Conservation (phyloP, 176 grass and related monocot genomes). For the Oropetium thomaeum region DNA sequence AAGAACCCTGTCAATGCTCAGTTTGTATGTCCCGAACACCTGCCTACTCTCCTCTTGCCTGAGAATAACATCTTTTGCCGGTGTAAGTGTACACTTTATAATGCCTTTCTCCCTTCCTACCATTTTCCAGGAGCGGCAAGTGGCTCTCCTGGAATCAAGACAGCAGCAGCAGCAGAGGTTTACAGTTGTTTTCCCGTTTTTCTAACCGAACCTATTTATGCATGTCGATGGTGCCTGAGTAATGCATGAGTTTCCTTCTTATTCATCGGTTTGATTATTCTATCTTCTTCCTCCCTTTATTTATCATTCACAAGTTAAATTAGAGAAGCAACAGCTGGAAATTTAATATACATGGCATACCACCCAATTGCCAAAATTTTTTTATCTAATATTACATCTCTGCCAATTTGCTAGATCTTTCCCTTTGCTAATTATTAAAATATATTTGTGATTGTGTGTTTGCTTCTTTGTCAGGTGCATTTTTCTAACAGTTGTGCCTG, state of each 20-base stretch:
- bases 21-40: constrained; percentile 39
- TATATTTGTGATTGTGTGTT: not conserved
- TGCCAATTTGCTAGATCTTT: constrained; percentile 1
- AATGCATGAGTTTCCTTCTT: constrained; percentile 8
- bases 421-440: not conserved
- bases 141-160: constrained; percentile 41
- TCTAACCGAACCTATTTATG: not conserved
- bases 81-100: not conserved
- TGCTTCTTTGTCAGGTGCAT: constrained; percentile 10
- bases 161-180: constrained; percentile 52
- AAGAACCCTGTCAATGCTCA: constrained; percentile 43
- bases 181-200: not conserved
- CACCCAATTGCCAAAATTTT: not conserved
- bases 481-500: constrained; percentile 13
- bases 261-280: not conserved
- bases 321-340: not conserved
- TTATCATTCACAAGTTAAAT: not conserved
- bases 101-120: not conserved
- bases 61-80: not conserved
- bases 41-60: not conserved
- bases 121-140: constrained; percentile 44
- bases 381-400: not conserved
- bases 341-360: not conserved
- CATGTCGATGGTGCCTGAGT: not conserved
- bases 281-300: not conserved